Base-by-base conservation (phyloP, 2,329 filamentous ascomycete genomes). In the Neofusicoccum sp. region DNA sequence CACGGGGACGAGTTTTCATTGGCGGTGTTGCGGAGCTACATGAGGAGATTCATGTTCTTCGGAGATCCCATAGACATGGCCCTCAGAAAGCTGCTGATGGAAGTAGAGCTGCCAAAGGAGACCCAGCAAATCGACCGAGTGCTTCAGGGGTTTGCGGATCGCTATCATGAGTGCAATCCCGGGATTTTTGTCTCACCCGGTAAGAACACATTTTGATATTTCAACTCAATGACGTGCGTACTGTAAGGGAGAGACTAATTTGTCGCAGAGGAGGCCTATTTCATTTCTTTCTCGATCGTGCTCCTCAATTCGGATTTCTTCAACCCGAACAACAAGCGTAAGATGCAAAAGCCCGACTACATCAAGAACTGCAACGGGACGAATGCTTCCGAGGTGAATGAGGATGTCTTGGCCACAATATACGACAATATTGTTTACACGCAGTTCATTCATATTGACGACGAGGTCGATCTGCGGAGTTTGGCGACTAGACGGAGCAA, bases 371-470 rank as follows among this genome's bases (percentile, higher is more conserved):
- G 90, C 3, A 93, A 98, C 72, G 91, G 91, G 5, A 12, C 47
- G n/a, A 90, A 90, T 12, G 53, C 51, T 30, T 58, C 51, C 24
- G 60, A 58, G 26, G 90, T 98, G n/a, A 90, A 90, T 57, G 90
- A 96, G 66, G 93, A 98, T 65, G 90, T 98, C 43, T 80, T 98
- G 12, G 92, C 92, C 69, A 97, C 93, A 72, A 96, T 99, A 71
- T 99, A 98, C 76, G 95, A 99, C 78, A 99, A 99, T 72, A 96
- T 99, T 51, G 90, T 89, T 61, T 99, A 99, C 73, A 99, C 95
- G 1, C 95, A 95, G 1, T 99, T 99, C 71, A 97, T 99, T 66
- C 92, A 96, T 70, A 92, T 97, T 47, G 95, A 99, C 74, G 93
- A 96, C 70, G 92, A 96, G 67, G 77, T 93, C 30, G 90, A 93